A percentile compares a stretch with the other conserved stretches of the same genome.
These are phyloP conservation scores for Micractinium conductrix DNA, from an alignment of 139 green algal genomes.

Conservation along the genomic window DNA sequence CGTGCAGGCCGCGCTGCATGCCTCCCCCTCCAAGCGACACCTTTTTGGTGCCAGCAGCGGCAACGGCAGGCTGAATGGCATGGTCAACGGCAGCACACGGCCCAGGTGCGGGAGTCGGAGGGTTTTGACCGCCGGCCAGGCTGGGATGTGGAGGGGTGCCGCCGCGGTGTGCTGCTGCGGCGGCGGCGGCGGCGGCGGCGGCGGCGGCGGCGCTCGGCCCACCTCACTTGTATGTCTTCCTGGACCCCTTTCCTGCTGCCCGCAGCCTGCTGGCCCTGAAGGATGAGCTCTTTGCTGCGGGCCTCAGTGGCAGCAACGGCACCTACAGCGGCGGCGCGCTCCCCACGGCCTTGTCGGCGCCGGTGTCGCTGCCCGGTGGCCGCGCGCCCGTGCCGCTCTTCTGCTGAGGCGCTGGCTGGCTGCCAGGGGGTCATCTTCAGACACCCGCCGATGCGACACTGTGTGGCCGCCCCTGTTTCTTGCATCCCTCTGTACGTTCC, in stretches of 20 bases:
- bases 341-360: background rate
- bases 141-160: too few species aligned
- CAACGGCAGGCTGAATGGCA: background rate
- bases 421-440: too few species aligned
- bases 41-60: background rate
- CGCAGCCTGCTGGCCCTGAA: slow-evolving; percentile 34
- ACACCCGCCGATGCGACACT: too few species aligned
- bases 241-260: background rate
- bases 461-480: too few species aligned
- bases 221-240: too few species aligned
- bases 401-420: slow-evolving; percentile 8
- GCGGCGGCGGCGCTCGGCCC: too few species aligned
- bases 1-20: background rate
- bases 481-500: too few species aligned
- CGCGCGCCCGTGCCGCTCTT: slow-evolving; percentile 4
- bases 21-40: background rate
- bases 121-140: too few species aligned
- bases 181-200: too few species aligned
- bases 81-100: background rate
- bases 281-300: slow-evolving; percentile 25
- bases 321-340: slow-evolving; percentile 5
- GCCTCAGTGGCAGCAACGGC: background rate
- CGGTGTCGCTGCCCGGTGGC: background rate
- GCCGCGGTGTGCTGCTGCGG: too few species aligned
- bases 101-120: slow-evolving; percentile 23